These are phyloP conservation scores for Babesia divergens DNA, from an alignment of 169 alveolate species.

Conservation along the genomic window DNA sequence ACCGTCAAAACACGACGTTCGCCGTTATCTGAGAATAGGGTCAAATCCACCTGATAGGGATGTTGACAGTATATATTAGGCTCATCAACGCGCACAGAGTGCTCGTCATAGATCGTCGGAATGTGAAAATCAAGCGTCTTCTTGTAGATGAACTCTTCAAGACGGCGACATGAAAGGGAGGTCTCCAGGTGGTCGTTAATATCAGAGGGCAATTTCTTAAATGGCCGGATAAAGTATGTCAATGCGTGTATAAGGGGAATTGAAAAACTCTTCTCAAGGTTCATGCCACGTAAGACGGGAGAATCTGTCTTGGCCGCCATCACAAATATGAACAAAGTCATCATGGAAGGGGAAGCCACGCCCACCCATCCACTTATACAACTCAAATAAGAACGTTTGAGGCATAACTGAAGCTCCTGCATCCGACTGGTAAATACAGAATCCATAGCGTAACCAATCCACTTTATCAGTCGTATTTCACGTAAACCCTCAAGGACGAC, in stretches of 20 bases:
- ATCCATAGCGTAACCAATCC: constrained; percentile 49
- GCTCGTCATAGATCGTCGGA: constrained; percentile 16
- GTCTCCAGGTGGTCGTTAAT: constrained; percentile 61
- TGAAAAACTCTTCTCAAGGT: constrained; percentile 32
- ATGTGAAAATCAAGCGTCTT: constrained; percentile 48
- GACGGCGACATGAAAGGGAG: constrained; percentile 49
- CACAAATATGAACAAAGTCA: constrained; percentile 44
- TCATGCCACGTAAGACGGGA: constrained; percentile 32
- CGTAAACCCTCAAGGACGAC: constrained; percentile 47
- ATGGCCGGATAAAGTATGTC: constrained; percentile 53
- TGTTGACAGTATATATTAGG: background rate
- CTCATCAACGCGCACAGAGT: constrained; percentile 4
- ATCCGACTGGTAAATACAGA: constrained; percentile 45
- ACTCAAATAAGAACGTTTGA: constrained; percentile 47
- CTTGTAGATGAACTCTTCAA: constrained; percentile 34
- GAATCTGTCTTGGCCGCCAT: constrained; percentile 16
- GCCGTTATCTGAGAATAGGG: background rate
- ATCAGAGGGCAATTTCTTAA: constrained; percentile 51
- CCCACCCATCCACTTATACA: constrained; percentile 61
- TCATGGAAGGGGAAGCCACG: constrained; percentile 32
- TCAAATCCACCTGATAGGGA: constrained; percentile 7
- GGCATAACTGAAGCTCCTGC: constrained; percentile 59
- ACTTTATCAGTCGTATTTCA: constrained; percentile 36
- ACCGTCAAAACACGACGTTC: background rate
- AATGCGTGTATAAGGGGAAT: constrained; percentile 60